A percentile compares a stretch with the other conserved stretches of the same genome.
phyloP scores from a whole-genome alignment of 202 grass and related monocot species.

The Zoysia matrella region DNA sequence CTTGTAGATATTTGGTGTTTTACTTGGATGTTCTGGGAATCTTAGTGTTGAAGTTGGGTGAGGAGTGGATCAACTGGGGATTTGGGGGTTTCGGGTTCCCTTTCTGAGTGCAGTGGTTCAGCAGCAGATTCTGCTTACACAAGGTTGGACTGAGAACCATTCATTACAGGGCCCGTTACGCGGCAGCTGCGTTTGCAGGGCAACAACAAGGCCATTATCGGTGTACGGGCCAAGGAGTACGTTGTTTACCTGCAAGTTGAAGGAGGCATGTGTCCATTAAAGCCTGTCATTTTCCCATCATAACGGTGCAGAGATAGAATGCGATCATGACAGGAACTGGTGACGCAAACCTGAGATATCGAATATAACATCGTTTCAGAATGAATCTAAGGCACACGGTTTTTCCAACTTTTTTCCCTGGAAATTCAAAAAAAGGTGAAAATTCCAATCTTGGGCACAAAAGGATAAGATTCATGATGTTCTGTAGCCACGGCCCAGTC shows the following conservation, averaged over 20 bases:
- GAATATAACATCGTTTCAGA: not conserved
- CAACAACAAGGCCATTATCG: not conserved
- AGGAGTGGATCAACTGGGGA: not conserved
- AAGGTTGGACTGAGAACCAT: not conserved
- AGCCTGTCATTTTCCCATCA: not conserved
- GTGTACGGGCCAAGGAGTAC: too few species aligned
- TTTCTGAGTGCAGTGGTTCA: not conserved
- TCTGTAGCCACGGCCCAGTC: not conserved
- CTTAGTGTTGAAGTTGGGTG: not conserved
- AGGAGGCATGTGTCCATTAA: not conserved
- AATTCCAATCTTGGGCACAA: not conserved
- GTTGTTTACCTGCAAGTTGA: not conserved
- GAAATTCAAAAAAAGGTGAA: not conserved
- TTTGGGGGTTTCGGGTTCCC: not conserved
- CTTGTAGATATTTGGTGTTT: not conserved
- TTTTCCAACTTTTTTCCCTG: not conserved
- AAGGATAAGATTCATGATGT: slow-evolving; percentile 15
- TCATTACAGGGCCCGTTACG: not conserved
- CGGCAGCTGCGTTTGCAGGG: not conserved
- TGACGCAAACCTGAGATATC: not conserved
- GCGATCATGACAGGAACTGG: not conserved
- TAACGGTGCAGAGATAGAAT: not conserved
- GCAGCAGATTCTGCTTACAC: not conserved
- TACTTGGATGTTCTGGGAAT: not conserved
- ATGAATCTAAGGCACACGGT: not conserved